These are phyloP conservation scores for Bocquillonia castaneifolia DNA, from an alignment of 441 rosid genomes.

Conservation along the genomic window DNA sequence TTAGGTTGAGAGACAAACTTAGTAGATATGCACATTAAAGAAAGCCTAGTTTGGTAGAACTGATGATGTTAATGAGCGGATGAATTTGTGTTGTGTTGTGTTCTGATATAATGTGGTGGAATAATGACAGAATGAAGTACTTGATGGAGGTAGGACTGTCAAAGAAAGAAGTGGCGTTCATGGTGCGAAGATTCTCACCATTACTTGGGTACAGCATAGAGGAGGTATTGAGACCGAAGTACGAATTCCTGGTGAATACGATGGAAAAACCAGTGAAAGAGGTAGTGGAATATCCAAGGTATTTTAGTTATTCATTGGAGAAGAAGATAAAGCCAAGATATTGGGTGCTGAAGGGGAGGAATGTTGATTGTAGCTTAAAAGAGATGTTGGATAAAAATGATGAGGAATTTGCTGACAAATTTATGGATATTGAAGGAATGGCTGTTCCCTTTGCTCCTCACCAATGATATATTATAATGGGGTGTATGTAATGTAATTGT, in stretches of 20 bases:
- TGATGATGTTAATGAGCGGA: too few relatives aligned
- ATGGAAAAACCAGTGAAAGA: slow-evolving; percentile 65
- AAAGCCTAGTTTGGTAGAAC: too few relatives aligned
- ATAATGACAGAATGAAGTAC: slow-evolving; percentile 56
- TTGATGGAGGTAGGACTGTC: slow-evolving; percentile 62
- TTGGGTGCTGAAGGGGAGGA: slow-evolving; percentile 56
- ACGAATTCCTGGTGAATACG: slow-evolving; percentile 53
- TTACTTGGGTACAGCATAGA: slow-evolving; percentile 76
- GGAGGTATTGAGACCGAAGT: slow-evolving; percentile 66
- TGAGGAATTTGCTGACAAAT: slow-evolving; percentile 68
- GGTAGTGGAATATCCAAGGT: slow-evolving; percentile 69
- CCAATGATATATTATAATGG: too few relatives aligned
- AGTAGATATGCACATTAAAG: too few relatives aligned
- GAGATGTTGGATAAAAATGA: slow-evolving; percentile 78
- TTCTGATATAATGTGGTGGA: too few relatives aligned
- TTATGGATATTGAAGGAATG: slow-evolving; percentile 41
- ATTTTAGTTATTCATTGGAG: slow-evolving; percentile 81
- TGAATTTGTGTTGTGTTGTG: too few relatives aligned
- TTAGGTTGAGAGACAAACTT: too few relatives aligned
- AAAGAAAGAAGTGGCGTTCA: slow-evolving; percentile 54
- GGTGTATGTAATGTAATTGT: too few relatives aligned
- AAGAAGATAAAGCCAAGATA: slow-evolving; percentile 81
- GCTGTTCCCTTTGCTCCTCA: slow-evolving; percentile 2
- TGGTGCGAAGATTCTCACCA: slow-evolving; percentile 80
- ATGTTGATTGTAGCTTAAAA: slow-evolving; percentile 54